Evolutionary conservation across 2,329 filamentous ascomycete genomes (phyloP), one percentile per base, ranked within the genome.

Genomic region (Colletotrichum orchidophilum): DNA sequence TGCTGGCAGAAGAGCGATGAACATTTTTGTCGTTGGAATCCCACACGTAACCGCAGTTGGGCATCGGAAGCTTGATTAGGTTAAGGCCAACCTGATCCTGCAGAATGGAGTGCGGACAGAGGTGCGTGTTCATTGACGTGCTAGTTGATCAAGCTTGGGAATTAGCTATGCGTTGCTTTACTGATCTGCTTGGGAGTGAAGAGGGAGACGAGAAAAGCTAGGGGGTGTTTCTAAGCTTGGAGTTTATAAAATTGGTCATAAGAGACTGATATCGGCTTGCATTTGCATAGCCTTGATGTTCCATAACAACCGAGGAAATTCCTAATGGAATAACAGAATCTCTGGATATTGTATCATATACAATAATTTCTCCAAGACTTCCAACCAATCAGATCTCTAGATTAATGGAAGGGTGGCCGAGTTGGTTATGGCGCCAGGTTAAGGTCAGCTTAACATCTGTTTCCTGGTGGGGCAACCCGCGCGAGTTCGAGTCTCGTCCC

Each of bases 361-460:
- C 2, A 4, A n/a, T 0, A 46, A 9, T 46, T 5, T 7, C 39
- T 8, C 13, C 0, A 2, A 1, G 8, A 1, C 2, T 7, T 3
- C 8, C 39, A 46, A 46, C 8, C 39, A 11, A 46, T 46, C n/a
- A n/a, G n/a, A n/a, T n/a, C n/a, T n/a, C n/a, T n/a, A n/a, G n/a
- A n/a, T n/a, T n/a, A n/a, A n/a, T n/a, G 39, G 39, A 46, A 46
- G 39, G 39, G 39, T 46, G 39, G 39, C 39, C 39, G 39, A 46
- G 39, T 46, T 46, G 39, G 39, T 46, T 46, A 46, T 46, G 39
- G 39, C 39, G 39, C 39, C 39, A 46, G 39, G 39, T 21, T 46
- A 46, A 46, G 39, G 39, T 21, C 39, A 46, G 39, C 39, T 46
- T 46, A 46, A 46, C 18, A 21, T 46, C 39, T 46, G 39, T 46